Conservation (phyloP, 2,329 filamentous ascomycete species). For the Cladophialophora chaetospira region DNA sequence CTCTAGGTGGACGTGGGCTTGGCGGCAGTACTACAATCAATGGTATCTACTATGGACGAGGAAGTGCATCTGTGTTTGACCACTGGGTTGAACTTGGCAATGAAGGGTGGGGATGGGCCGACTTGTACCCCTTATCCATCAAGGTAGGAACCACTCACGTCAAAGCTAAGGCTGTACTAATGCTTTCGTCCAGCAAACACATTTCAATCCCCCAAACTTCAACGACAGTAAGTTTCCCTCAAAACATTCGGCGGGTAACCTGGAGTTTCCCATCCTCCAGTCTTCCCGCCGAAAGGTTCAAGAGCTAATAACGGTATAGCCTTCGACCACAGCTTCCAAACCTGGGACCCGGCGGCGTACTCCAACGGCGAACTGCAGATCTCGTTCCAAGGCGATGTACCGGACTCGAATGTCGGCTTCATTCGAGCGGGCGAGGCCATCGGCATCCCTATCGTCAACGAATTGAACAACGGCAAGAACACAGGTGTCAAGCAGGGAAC, state of each 20-base stretch:
- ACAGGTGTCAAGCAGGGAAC: conserved; percentile 38
- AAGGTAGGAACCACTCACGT: conserved; percentile 6
- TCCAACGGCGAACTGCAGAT: conserved; percentile 35
- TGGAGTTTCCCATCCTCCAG: no score
- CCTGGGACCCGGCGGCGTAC: conserved; percentile 32
- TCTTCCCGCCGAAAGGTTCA: no score
- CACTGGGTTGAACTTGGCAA: conserved; percentile 27
- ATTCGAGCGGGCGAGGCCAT: conserved; percentile 36
- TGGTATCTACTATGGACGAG: conserved; percentile 25
- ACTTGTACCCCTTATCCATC: conserved; percentile 11
- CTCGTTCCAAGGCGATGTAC: conserved; percentile 33
- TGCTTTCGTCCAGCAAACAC: conserved; percentile 26
- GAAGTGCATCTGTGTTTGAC: conserved; percentile 25
- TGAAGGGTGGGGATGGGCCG: conserved; percentile 29
- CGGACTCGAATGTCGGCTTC: conserved; percentile 36
- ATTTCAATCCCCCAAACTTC: conserved; percentile 36
- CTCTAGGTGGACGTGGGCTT: conserved; percentile 20
- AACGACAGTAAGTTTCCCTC: conserved; percentile 34
- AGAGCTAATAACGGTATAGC: no score
- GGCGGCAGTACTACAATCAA: conserved; percentile 27
- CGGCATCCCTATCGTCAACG: conserved; percentile 38
- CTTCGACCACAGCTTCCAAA: conserved; percentile 36
- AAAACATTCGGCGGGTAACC: no score
- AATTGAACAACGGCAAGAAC: conserved; percentile 37
- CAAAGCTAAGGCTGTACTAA: background rate